phyloP scores from a whole-genome alignment of 495 filamentous ascomycete genomes.

The Penicillium waksmanii region DNA sequence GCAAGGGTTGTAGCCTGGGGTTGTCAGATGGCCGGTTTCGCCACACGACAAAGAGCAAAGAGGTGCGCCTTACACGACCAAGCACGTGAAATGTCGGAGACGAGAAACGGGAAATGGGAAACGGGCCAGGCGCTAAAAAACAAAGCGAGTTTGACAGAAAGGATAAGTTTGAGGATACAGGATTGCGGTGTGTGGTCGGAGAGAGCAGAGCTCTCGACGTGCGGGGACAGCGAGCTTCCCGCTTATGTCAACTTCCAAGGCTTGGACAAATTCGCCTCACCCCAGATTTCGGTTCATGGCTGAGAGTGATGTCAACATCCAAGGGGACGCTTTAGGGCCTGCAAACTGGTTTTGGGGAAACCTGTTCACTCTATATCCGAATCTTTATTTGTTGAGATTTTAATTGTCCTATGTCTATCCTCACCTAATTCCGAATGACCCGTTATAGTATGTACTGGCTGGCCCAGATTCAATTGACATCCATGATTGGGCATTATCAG shows the following conservation, averaged over 20 bases:
- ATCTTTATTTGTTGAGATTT: not conserved
- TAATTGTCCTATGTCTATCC: not conserved
- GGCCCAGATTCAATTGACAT: not conserved
- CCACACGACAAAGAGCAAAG: constrained; percentile 22
- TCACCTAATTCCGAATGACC: not conserved
- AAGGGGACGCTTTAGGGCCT: not conserved
- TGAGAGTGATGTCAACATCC: constrained; percentile 5
- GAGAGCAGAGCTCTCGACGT: constrained; percentile 18
- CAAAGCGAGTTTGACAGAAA: constrained; percentile 3
- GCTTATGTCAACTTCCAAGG: constrained; percentile 14
- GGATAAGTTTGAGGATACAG: constrained; percentile 12
- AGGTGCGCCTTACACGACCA: constrained; percentile 25
- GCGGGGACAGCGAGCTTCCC: constrained; percentile 23
- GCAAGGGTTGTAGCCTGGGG: constrained; percentile 8
- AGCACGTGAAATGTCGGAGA: constrained; percentile 14
- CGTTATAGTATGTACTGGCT: not conserved
- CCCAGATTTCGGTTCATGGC: not conserved
- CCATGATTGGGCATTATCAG: not conserved
- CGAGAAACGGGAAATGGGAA: constrained; percentile 1
- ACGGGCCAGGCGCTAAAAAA: constrained; percentile 15
- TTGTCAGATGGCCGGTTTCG: constrained; percentile 16
- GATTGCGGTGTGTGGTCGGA: constrained; percentile 8
- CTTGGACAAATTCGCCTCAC: not conserved
- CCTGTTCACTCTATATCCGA: not conserved
- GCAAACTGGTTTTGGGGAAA: not conserved